Evolutionary conservation across 2,329 filamentous ascomycete genomes (phyloP).

Genomic region (Epichloe gansuensis): DNA sequence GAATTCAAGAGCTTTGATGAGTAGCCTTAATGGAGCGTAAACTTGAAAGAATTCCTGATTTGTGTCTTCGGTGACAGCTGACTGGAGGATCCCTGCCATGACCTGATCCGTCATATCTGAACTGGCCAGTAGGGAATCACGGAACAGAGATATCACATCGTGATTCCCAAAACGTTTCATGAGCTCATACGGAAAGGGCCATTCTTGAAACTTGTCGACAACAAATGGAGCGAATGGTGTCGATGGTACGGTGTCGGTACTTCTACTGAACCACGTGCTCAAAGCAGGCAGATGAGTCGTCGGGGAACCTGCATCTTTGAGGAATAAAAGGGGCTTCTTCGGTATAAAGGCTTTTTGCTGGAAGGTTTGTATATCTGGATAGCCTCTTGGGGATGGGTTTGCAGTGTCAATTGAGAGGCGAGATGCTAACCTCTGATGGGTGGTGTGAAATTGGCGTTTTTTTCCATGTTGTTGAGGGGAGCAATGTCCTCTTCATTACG

Average conservation of each 20-base stretch:
- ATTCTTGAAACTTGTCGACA: constrained; percentile 18
- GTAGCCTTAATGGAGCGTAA: constrained; percentile 48
- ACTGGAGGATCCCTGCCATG: constrained; percentile 19
- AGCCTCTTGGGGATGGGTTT: constrained; percentile 5
- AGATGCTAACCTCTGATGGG: background rate
- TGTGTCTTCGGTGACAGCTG: constrained; percentile 12
- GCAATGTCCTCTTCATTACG: constrained; percentile 3
- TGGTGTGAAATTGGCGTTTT: constrained; percentile 1
- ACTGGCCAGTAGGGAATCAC: constrained; percentile 15
- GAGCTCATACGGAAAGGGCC: constrained; percentile 27
- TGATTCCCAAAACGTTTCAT: constrained; percentile 14
- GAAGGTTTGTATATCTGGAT: constrained; percentile 31
- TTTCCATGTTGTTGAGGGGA: background rate
- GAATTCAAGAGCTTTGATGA: constrained; percentile 44
- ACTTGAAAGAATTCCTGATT: constrained; percentile 39
- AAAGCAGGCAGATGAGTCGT: constrained; percentile 34
- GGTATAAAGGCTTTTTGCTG: constrained; percentile 37
- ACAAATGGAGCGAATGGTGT: constrained; percentile 9
- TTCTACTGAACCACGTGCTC: constrained; percentile 43
- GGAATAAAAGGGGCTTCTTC: constrained; percentile 35
- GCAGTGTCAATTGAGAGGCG: constrained; percentile 3
- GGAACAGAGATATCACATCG: constrained; percentile 14
- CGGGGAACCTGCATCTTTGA: constrained; percentile 29
- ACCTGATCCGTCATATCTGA: constrained; percentile 17
- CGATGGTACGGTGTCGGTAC: background rate